Conservation (phyloP, 768 basidiomycete species). For the Suillus clintonianus region DNA sequence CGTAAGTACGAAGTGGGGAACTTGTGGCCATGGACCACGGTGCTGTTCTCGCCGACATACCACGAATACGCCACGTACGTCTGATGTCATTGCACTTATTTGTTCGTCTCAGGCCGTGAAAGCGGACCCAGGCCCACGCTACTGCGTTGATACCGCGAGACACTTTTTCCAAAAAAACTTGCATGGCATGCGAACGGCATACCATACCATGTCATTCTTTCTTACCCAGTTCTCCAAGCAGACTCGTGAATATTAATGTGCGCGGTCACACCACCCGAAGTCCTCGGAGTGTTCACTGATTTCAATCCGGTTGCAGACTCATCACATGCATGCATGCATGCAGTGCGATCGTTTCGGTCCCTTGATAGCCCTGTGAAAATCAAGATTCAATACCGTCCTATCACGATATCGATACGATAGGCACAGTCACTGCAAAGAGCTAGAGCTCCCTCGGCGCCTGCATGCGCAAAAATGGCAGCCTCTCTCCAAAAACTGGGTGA, state of each 20-base stretch:
- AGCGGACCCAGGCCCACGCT: neutral
- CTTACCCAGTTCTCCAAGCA: neutral
- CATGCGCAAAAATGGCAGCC: neutral
- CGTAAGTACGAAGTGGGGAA: neutral
- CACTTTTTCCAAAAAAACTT: neutral
- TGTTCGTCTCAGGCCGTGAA: neutral
- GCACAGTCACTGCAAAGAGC: neutral
- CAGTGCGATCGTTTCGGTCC: neutral
- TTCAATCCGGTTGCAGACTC: neutral
- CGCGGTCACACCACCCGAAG: neutral
- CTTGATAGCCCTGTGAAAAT: neutral
- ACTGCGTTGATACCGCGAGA: neutral
- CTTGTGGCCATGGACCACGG: neutral
- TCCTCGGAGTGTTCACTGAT: neutral
- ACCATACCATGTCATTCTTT: neutral
- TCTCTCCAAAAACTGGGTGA: neutral
- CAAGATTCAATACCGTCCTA: neutral
- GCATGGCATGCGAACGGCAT: neutral
- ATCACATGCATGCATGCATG: too few species aligned
- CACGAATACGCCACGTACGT: neutral
- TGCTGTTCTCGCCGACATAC: neutral
- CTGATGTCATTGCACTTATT: neutral
- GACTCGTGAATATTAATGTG: neutral
- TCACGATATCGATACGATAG: neutral
- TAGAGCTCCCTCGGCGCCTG: neutral